These are phyloP conservation scores for Penicillium angulare DNA, from an alignment of 495 filamentous ascomycete genomes.

Conservation along the genomic window DNA sequence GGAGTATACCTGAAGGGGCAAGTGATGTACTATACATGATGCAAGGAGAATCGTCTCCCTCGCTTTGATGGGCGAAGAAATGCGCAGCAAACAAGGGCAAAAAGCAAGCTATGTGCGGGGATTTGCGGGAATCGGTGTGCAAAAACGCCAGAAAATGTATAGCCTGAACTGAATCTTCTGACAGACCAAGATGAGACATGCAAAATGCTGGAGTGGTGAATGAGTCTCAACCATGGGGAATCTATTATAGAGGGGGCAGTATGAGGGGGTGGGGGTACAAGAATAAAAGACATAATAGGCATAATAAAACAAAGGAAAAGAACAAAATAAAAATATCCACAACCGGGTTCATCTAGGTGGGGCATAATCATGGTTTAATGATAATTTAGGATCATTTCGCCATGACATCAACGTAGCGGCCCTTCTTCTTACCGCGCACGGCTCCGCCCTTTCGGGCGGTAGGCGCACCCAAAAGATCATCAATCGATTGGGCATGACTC, in stretches of 20 bases:
- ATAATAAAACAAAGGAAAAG: slow-evolving; percentile 32
- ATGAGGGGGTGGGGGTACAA: slow-evolving; percentile 16
- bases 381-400: slow-evolving; percentile 40
- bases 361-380: slow-evolving; percentile 1
- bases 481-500: slow-evolving; percentile 79
- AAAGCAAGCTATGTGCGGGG: slow-evolving; percentile 28
- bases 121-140: slow-evolving; percentile 19
- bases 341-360: background rate
- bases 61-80: slow-evolving; percentile 18
- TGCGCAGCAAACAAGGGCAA: slow-evolving; percentile 20
- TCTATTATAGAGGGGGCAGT: slow-evolving; percentile 19
- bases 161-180: slow-evolving; percentile 1
- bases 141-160: slow-evolving; percentile 19
- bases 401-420: slow-evolving; percentile 93
- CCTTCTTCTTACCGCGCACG: slow-evolving; percentile 74
- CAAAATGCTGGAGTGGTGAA: slow-evolving; percentile 22
- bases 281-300: slow-evolving; percentile 21
- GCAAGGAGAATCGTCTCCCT: slow-evolving; percentile 23
- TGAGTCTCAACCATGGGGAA: slow-evolving; percentile 10
- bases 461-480: slow-evolving; percentile 76
- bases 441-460: slow-evolving; percentile 60
- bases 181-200: slow-evolving; percentile 14
- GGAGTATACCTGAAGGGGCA: slow-evolving; percentile 10
- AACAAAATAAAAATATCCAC: slow-evolving; percentile 12
- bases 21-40: slow-evolving; percentile 32